phyloP scores from a whole-genome alignment of 2,329 filamentous ascomycete species.

The Fusarium stilboides region DNA sequence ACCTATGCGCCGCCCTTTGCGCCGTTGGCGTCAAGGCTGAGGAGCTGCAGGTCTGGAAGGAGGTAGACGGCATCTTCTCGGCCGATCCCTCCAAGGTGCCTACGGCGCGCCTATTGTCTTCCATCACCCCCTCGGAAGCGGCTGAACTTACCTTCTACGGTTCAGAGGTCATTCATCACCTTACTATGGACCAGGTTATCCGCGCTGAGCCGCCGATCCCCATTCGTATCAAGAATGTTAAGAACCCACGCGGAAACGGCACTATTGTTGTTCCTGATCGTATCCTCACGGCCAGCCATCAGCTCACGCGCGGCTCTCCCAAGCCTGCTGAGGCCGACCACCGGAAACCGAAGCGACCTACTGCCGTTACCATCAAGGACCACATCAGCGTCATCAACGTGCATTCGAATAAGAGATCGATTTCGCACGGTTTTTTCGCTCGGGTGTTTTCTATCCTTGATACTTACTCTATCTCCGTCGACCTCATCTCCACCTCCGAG shows the following conservation, averaged over 20 bases:
- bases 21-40: slow-evolving; percentile 89
- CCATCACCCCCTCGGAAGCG: slow-evolving; percentile 94
- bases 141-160: slow-evolving; percentile 96
- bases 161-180: slow-evolving; percentile 97
- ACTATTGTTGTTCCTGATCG: slow-evolving; percentile 88
- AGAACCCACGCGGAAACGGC: slow-evolving; percentile 84
- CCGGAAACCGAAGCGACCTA: slow-evolving; percentile 80
- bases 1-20: slow-evolving; percentile 92
- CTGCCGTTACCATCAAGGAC: slow-evolving; percentile 96
- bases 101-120: slow-evolving; percentile 88
- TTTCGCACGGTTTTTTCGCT: slow-evolving; percentile 96
- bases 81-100: slow-evolving; percentile 91
- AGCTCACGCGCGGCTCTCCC: slow-evolving; percentile 68
- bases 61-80: slow-evolving; percentile 95
- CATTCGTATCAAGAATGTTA: slow-evolving; percentile 93
- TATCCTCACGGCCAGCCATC: slow-evolving; percentile 68
- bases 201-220: slow-evolving; percentile 84
- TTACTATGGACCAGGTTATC: slow-evolving; percentile 98
- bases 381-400: slow-evolving; percentile 98
- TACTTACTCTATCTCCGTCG: slow-evolving; percentile 88
- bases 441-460: slow-evolving; percentile 94
- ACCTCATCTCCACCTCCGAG: slow-evolving; percentile 96
- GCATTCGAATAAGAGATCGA: slow-evolving; percentile 95
- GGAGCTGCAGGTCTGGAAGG: slow-evolving; percentile 98
- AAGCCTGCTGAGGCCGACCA: slow-evolving; percentile 51